These are phyloP conservation scores for Blumeria graminis DNA, from an alignment of 2,329 filamentous ascomycete species.

Conservation along the genomic window DNA sequence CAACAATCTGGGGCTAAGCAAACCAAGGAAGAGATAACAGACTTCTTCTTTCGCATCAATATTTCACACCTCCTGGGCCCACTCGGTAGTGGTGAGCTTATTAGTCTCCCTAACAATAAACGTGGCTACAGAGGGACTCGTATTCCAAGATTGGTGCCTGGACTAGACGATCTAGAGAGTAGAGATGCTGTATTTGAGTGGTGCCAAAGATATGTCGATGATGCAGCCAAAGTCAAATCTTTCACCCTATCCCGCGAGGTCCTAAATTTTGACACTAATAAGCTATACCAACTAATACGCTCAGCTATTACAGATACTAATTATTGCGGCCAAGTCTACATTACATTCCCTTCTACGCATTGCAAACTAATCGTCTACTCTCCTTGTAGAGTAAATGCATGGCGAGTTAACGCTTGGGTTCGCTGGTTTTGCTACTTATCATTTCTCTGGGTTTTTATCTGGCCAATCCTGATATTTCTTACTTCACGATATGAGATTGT, in stretches of 20 bases:
- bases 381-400: conserved; percentile 33
- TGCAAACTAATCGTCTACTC: conserved; percentile 37
- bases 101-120: conserved; percentile 30
- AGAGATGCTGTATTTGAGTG: conserved; percentile 19
- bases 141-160: conserved; percentile 25
- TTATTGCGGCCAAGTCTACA: conserved; percentile 35
- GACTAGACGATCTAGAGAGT: conserved; percentile 12
- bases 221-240: conserved; percentile 29
- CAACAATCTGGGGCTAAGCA: conserved; percentile 17
- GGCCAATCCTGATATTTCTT: conserved; percentile 43
- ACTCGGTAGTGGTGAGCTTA: conserved; percentile 19
- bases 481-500: conserved; percentile 45
- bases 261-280: conserved; percentile 32
- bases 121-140: conserved; percentile 41
- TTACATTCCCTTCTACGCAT: conserved; percentile 35
- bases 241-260: conserved; percentile 29
- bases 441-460: conserved; percentile 43
- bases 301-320: conserved; percentile 36
- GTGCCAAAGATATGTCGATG: conserved; percentile 43
- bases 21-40: conserved; percentile 25
- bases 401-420: conserved; percentile 39
- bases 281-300: conserved; percentile 26
- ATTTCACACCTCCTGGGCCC: conserved; percentile 32
- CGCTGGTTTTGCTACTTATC: conserved; percentile 39
- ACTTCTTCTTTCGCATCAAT: conserved; percentile 35